These are phyloP conservation scores for Podosphaera leucotricha DNA, from an alignment of 2,329 filamentous ascomycete species.

Conservation along the genomic window DNA sequence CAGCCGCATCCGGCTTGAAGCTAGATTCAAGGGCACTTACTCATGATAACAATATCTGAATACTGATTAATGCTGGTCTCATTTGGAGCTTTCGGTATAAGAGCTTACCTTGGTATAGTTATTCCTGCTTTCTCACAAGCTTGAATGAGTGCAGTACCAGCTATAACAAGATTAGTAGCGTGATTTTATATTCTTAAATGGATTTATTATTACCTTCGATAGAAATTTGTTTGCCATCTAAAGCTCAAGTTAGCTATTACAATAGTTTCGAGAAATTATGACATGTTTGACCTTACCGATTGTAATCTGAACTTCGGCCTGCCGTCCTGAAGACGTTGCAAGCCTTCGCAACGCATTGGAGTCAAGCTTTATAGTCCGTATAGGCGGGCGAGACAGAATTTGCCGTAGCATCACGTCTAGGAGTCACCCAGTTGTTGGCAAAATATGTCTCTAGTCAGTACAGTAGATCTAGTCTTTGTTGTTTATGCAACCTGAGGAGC, in stretches of 20 bases:
- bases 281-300: slow-evolving; percentile 40
- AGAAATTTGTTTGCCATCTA: slow-evolving; percentile 94
- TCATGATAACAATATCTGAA: slow-evolving; percentile 94
- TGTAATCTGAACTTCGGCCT: slow-evolving; percentile 89
- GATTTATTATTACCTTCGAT: slow-evolving; percentile 54
- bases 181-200: slow-evolving; percentile 5
- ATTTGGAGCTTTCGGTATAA: background rate
- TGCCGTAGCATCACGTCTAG: slow-evolving; percentile 46
- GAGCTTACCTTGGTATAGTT: slow-evolving; percentile 55
- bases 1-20: slow-evolving; percentile 6
- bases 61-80: slow-evolving; percentile 12
- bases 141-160: slow-evolving; percentile 91
- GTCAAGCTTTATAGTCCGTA: slow-evolving; percentile 36
- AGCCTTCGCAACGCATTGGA: slow-evolving; percentile 40
- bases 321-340: slow-evolving; percentile 52
- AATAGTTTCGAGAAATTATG: slow-evolving; percentile 2
- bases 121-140: slow-evolving; percentile 94
- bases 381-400: slow-evolving; percentile 42
- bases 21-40: slow-evolving; percentile 26
- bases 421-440: slow-evolving; percentile 20
- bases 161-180: slow-evolving; percentile 28
- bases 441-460: background rate
- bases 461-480: background rate
- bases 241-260: slow-evolving; percentile 14
- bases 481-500: no score